A percentile compares a stretch with the other conserved stretches of the same genome.
These are phyloP conservation scores for Hypoxylon sp. DNA, from an alignment of 2,329 filamentous ascomycete genomes.

Conservation along the genomic window DNA sequence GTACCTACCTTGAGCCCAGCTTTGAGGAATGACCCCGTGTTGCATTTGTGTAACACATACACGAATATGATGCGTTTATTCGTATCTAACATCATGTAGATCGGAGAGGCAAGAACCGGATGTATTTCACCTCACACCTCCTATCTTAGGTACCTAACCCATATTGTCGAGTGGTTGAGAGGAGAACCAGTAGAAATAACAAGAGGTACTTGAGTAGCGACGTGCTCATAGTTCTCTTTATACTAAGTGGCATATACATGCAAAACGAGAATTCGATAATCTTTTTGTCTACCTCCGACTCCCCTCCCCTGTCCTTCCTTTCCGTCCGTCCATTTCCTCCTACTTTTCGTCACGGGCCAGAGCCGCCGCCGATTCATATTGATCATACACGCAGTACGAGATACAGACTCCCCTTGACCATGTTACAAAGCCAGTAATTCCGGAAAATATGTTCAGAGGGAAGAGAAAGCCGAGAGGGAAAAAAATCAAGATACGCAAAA, in stretches of 20 bases:
- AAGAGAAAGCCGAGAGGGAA: slow-evolving; percentile 11
- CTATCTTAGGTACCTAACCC: not conserved
- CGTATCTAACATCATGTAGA: slow-evolving; percentile 2
- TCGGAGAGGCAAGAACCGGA: too few species aligned
- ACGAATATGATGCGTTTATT: slow-evolving; percentile 4
- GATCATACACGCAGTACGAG: too few species aligned
- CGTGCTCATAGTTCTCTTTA: slow-evolving; percentile 28
- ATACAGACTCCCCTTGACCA: slow-evolving; percentile 1
- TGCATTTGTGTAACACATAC: slow-evolving; percentile 23
- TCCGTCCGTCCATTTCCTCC: too few species aligned
- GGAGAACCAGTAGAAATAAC: not conserved
- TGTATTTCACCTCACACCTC: too few species aligned
- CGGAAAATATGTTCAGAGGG: slow-evolving; percentile 22
- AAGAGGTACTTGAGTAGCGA: slow-evolving; percentile 6
- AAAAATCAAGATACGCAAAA: not conserved
- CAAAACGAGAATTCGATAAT: slow-evolving; percentile 10
- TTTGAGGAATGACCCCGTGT: slow-evolving; percentile 7
- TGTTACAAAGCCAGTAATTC: slow-evolving; percentile 16
- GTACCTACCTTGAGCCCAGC: too few species aligned
- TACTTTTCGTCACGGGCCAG: slow-evolving; percentile 10
- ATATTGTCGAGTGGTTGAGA: not conserved
- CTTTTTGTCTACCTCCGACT: slow-evolving; percentile 1
- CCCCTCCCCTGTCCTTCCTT: not conserved
- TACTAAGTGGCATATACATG: slow-evolving; percentile 21
- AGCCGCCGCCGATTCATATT: slow-evolving; percentile 5